phyloP scores from a whole-genome alignment of 2,329 filamentous ascomycete genomes.

The Penicillium sumatraense region DNA sequence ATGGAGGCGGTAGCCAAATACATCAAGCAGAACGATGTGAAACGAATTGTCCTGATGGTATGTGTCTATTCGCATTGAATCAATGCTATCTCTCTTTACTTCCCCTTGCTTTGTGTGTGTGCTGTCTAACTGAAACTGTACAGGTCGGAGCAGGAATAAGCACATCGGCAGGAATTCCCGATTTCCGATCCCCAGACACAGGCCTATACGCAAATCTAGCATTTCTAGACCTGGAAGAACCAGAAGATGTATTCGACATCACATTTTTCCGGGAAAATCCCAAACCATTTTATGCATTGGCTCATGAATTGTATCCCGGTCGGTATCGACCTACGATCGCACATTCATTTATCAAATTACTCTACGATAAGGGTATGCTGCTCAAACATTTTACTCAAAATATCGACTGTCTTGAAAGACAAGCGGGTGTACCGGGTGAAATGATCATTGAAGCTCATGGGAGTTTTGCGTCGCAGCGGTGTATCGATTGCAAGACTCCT shows the following conservation, averaged over 20 bases:
- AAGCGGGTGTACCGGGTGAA: conserved; percentile 79
- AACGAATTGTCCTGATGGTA: conserved; percentile 80
- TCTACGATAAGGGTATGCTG: conserved; percentile 77
- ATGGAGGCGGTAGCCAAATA: conserved; percentile 78
- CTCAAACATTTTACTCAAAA: conserved; percentile 95
- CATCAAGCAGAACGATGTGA: conserved; percentile 71
- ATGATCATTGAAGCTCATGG: conserved; percentile 93
- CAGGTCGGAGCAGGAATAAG: conserved; percentile 82
- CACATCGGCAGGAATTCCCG: conserved; percentile 68
- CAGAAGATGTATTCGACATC: conserved; percentile 94
- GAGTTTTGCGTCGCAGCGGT: conserved; percentile 88
- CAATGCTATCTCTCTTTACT: too few relatives aligned
- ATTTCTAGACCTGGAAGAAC: conserved; percentile 80
- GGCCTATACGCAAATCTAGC: conserved; percentile 93
- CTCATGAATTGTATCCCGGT: conserved; percentile 89
- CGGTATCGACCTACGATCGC: conserved; percentile 86
- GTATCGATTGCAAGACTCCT: conserved; percentile 79
- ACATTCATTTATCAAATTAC: conserved; percentile 83
- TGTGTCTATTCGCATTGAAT: too few relatives aligned
- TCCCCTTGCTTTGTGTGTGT: too few relatives aligned
- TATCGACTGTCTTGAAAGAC: conserved; percentile 91
- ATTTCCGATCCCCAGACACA: conserved; percentile 91
- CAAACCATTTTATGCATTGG: conserved; percentile 87
- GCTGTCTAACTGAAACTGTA: conserved; percentile 10
- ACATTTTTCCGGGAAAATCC: conserved; percentile 84